Evolutionary conservation across 257 asterid genomes (phyloP), one percentile per base, ranked within the genome.

Genomic region (Henckelia pumila): DNA sequence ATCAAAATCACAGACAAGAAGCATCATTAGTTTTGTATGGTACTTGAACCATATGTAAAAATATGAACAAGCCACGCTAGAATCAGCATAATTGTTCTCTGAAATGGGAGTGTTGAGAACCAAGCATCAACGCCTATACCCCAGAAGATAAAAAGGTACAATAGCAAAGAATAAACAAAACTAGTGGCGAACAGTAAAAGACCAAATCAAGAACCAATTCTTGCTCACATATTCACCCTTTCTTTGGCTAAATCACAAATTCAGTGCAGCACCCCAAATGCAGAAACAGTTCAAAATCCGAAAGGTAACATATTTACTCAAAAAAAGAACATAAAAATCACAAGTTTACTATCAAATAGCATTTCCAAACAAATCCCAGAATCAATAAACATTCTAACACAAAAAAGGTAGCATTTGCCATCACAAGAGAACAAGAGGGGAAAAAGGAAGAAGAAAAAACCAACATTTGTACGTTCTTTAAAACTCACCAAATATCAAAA

Each of bases 1-100:
- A 85, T 79, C 75, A 71, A 60, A 71, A 58, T 71, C 40, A 57
- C 72, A 80, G 88, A 88, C 94, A 82, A 76, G 50, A 72, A 75
- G 78, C 33, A 85, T 85, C 84, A 76, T 71, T 69, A 52, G 73
- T 57, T 83, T 62, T 74, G 83, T 76, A 73, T 74, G 77, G 68
- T 75, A 78, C 40, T 67, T 76, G 68, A 70, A 76, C 74, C 69
- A 76, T 60, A 49, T 53, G 55, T 20, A 70, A 71, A 74, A 44
- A 57, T 32, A 72, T 66, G 71, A 76, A 80, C 80, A 80, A 75
- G 64, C 73, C 70, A 59, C 88, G 81, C 89, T 66, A 76, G 16
- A 67, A 81, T 79, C 87, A 75, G 87, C 67, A 77, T 35, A 61
- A 20, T 26, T 78, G 82, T 75, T 77, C 70, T 32, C 69, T 56